Conservation (phyloP, 2,329 filamentous ascomycete genomes). For the Pseudogymnoascus verrucosus region DNA sequence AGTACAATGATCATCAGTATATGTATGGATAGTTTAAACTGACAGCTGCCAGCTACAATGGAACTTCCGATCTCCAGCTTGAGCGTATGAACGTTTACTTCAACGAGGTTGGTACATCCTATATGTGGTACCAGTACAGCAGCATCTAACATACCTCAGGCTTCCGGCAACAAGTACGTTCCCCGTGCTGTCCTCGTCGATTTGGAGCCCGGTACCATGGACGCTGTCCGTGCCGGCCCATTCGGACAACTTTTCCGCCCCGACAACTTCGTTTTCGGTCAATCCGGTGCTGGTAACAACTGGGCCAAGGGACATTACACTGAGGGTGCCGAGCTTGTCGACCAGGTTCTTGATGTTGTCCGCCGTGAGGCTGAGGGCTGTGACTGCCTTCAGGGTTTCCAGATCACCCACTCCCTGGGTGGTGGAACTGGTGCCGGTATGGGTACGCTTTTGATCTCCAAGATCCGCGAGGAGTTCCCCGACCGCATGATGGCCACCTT, state of each 20-base stretch:
- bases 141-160: slow-evolving; percentile 45
- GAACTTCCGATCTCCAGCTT: slow-evolving; percentile 95
- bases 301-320: slow-evolving; percentile 99
- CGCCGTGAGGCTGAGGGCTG: slow-evolving; percentile 98
- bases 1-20: slow-evolving; percentile 32
- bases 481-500: slow-evolving; percentile 99
- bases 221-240: slow-evolving; percentile 94
- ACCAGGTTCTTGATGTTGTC: slow-evolving; percentile 96
- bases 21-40: slow-evolving; percentile 14
- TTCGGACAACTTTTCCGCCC: slow-evolving; percentile 99
- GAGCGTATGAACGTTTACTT: slow-evolving; percentile 99
- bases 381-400: slow-evolving; percentile 99
- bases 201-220: slow-evolving; percentile 99
- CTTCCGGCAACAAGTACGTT: slow-evolving; percentile 97
- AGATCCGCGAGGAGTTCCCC: slow-evolving; percentile 99
- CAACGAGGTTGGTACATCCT: slow-evolving; percentile 58
- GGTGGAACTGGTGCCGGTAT: slow-evolving; percentile 99
- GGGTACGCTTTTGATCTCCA: slow-evolving; percentile 98
- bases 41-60: slow-evolving; percentile 69
- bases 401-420: slow-evolving; percentile 99
- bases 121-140: slow-evolving; percentile 12
- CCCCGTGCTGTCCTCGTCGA: slow-evolving; percentile 98
- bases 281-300: slow-evolving; percentile 99
- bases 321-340: slow-evolving; percentile 97
- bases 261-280: slow-evolving; percentile 99